Percentiles rank a stretch among this genome's conserved stretches.
Evolutionary conservation across 352 stramenopile species (phyloP).

Genomic region (Blastocystis sp.): DNA sequence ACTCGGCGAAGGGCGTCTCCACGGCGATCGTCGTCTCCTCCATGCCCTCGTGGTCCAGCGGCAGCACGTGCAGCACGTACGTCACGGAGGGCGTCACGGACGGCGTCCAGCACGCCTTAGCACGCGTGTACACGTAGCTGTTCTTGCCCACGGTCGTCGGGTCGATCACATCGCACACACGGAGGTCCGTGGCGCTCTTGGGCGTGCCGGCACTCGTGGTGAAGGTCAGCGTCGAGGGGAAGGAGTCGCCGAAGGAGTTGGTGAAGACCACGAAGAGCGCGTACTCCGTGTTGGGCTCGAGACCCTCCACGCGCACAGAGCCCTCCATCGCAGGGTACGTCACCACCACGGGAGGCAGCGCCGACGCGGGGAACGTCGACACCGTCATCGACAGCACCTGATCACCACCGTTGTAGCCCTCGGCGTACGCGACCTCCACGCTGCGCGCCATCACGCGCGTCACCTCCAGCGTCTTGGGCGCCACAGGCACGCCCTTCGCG

Average conservation of each 20-base stretch:
- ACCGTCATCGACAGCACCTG: background rate
- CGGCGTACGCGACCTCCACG: background rate
- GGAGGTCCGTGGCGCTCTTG: constrained; percentile 6
- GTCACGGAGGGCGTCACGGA: background rate
- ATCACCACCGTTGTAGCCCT: background rate
- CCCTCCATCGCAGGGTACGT: background rate
- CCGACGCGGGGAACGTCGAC: background rate
- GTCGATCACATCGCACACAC: constrained; percentile 41
- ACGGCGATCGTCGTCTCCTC: background rate
- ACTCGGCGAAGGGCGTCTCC: background rate
- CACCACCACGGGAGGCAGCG: background rate
- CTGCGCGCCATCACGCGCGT: background rate
- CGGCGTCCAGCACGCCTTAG: constrained; percentile 49
- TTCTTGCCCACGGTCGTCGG: background rate
- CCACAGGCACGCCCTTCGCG: background rate
- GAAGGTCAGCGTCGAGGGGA: background rate
- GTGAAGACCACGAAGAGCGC: background rate
- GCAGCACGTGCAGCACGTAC: constrained; percentile 8
- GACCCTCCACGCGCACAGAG: background rate
- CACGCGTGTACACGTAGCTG: constrained; percentile 43
- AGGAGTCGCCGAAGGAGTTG: constrained; percentile 18
- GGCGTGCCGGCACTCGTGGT: background rate
- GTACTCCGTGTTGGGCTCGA: constrained; percentile 60
- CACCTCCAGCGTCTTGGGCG: constrained; percentile 22
- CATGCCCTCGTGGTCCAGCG: background rate